Evolutionary conservation across 1,139 yeast species (phyloP).

Genomic region (Geotrichum aggregatum): DNA sequence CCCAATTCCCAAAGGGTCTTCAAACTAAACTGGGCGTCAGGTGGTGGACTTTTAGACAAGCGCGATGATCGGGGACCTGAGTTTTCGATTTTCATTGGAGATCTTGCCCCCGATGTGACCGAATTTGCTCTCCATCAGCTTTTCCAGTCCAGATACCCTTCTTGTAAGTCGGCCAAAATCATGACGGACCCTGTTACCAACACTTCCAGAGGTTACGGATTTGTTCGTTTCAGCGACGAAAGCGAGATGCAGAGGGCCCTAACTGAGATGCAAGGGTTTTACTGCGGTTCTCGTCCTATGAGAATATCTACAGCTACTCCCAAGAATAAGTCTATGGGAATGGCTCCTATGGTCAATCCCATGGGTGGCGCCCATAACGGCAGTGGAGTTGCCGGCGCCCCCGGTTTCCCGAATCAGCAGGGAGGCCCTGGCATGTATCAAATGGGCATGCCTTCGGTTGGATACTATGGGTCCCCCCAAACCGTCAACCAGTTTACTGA

Average conservation of each 20-base stretch:
- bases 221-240: conserved; percentile 73
- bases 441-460: conserved; percentile 34
- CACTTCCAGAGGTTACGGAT: conserved; percentile 82
- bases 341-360: conserved; percentile 15
- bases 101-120: conserved; percentile 68
- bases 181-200: conserved; percentile 79
- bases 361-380: conserved; percentile 13
- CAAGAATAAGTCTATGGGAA: conserved; percentile 45
- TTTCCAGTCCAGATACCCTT: conserved; percentile 67
- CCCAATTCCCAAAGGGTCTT: conserved; percentile 60
- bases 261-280: conserved; percentile 74
- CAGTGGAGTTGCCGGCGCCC: conserved; percentile 10
- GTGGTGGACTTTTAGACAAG: conserved; percentile 48
- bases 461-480: conserved; percentile 37
- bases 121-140: conserved; percentile 64
- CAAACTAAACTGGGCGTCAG: conserved; percentile 84
- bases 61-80: conserved; percentile 48
- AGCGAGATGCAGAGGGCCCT: conserved; percentile 73
- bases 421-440: conserved; percentile 19
- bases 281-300: conserved; percentile 70
- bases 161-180: conserved; percentile 79
- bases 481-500: conserved; percentile 57
- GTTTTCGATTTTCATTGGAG: conserved; percentile 81
- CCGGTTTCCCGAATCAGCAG: conserved; percentile 18
- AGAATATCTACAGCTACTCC: conserved; percentile 74